Conservation (phyloP, 129 eudicot species). For the Tagetes erecta region DNA sequence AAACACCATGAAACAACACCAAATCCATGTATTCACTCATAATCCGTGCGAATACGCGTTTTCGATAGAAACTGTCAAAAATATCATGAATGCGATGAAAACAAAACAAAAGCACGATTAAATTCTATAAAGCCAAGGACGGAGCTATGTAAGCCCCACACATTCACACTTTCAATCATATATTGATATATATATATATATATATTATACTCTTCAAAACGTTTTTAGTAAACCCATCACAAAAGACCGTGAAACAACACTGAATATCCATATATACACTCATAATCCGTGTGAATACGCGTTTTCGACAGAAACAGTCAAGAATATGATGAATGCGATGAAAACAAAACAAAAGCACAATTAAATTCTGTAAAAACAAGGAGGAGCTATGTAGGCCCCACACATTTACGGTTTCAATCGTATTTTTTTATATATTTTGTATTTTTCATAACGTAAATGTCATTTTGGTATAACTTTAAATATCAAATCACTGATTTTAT, state of each 20-base stretch:
- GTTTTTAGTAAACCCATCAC: too few relatives aligned
- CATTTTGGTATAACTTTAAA: neutral
- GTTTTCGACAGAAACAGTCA: neutral
- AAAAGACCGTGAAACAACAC: too few relatives aligned
- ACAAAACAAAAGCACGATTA: neutral
- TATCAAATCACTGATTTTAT: neutral
- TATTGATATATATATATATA: too few relatives aligned
- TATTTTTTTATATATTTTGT: neutral
- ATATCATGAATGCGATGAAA: neutral
- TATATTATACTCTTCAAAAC: too few relatives aligned
- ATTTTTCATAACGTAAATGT: neutral
- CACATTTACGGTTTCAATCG: neutral
- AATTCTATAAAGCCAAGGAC: neutral
- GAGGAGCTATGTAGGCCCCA: neutral
- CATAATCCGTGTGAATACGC: neutral
- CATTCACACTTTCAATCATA: too few relatives aligned
- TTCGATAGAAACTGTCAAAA: neutral
- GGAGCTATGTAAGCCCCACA: neutral
- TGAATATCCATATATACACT: neutral
- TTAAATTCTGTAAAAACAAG: neutral
- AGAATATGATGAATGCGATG: neutral
- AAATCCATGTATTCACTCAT: neutral
- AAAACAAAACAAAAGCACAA: neutral
- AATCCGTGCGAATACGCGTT: neutral
- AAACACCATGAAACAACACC: too few relatives aligned